phyloP scores from a whole-genome alignment of 352 stramenopile genomes.

The Phytophthora pluvialis region DNA sequence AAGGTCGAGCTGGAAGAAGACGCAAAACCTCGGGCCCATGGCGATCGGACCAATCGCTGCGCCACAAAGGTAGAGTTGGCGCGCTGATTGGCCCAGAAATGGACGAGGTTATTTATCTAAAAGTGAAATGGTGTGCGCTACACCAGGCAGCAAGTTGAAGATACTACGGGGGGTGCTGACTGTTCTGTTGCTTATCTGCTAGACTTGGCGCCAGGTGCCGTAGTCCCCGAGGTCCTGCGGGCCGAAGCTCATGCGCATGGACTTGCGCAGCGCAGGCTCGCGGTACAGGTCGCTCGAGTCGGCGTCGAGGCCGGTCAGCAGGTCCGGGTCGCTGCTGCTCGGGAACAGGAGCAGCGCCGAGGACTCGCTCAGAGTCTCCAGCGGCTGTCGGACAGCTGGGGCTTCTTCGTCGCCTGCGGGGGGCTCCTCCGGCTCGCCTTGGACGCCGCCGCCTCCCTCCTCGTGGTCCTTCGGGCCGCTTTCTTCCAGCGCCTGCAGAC shows the following conservation, averaged over 20 bases:
- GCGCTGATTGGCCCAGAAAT: too few species aligned
- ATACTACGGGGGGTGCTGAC: too few species aligned
- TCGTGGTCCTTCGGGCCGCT: constrained; percentile 10
- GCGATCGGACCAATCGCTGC: too few species aligned
- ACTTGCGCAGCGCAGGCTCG: constrained; percentile 66
- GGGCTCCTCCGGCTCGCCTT: constrained; percentile 32
- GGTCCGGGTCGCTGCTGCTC: constrained; percentile 41
- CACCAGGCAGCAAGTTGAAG: not conserved
- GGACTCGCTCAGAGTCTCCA: constrained; percentile 40
- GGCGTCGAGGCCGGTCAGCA: constrained; percentile 29
- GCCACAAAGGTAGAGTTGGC: too few species aligned
- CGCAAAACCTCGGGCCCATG: too few species aligned
- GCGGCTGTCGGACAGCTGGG: constrained; percentile 13
- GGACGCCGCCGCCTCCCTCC: constrained; percentile 8
- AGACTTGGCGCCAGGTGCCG: constrained; percentile 51
- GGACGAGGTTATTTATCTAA: not conserved
- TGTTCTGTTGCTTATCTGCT: not conserved
- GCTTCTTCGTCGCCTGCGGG: constrained; percentile 40
- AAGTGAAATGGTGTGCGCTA: not conserved
- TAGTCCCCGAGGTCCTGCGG: constrained; percentile 52
- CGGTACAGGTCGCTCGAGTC: constrained; percentile 79
- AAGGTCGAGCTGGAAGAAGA: not conserved
- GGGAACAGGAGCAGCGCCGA: constrained; percentile 48
- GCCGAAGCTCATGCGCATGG: constrained; percentile 52
- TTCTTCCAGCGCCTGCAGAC: constrained; percentile 27